Evolutionary conservation across 768 basidiomycete species (phyloP).

Genomic region (Suillus tomentosus): DNA sequence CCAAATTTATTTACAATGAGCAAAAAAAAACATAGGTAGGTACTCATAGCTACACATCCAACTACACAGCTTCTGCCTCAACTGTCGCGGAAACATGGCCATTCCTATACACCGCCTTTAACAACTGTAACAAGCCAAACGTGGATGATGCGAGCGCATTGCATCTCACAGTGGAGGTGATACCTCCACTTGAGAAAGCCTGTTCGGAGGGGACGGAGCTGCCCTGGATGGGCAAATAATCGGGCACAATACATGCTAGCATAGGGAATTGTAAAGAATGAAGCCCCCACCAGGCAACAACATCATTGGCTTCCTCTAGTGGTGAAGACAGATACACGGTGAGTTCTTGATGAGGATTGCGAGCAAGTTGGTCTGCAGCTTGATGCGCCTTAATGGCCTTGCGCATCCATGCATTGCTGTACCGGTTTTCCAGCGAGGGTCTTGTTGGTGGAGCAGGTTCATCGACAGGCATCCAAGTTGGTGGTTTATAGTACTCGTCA

Average conservation of each 20-base stretch:
- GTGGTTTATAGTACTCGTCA: too few species aligned
- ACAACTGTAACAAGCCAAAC: background rate
- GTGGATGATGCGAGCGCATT: background rate
- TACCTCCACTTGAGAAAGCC: background rate
- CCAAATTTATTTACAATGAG: too few species aligned
- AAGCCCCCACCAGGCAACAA: slow-evolving; percentile 2
- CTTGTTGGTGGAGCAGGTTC: too few species aligned
- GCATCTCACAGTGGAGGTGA: background rate
- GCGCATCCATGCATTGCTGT: too few species aligned
- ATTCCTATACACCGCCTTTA: background rate
- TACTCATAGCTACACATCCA: background rate
- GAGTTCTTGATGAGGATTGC: background rate
- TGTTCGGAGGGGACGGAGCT: background rate
- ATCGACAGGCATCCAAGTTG: too few species aligned
- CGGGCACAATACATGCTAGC: background rate
- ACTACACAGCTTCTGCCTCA: background rate
- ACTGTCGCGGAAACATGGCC: background rate
- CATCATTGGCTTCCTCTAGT: background rate
- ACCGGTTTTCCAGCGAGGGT: too few species aligned
- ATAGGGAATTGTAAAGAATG: background rate
- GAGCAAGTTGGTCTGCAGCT: too few species aligned
- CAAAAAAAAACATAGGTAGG: background rate
- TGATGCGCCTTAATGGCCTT: too few species aligned
- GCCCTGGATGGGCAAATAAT: background rate
- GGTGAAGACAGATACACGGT: background rate